phyloP scores from a whole-genome alignment of 352 stramenopile species.

The Globisporangium middletonii region DNA sequence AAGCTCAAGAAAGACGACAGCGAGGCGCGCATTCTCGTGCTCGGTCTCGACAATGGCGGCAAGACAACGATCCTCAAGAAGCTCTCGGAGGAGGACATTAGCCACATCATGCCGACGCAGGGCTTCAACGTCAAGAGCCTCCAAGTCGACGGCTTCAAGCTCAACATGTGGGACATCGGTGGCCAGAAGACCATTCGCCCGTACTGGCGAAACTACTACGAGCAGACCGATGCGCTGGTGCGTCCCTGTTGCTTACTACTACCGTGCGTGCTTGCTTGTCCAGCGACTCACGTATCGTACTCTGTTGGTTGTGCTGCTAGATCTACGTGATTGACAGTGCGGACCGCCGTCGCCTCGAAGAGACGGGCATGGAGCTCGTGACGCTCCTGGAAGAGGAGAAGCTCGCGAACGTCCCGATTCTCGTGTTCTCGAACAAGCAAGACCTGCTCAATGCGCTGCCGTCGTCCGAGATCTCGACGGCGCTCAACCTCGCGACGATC shows the following conservation, averaged over 20 bases:
- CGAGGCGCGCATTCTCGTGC: conserved; percentile 92
- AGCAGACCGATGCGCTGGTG: conserved; percentile 93
- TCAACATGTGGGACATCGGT: conserved; percentile 98
- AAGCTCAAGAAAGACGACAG: conserved; percentile 96
- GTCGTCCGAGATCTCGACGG: conserved; percentile 87
- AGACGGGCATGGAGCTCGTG: conserved; percentile 91
- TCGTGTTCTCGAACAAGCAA: conserved; percentile 97
- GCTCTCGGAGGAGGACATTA: conserved; percentile 94
- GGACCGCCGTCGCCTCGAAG: conserved; percentile 88
- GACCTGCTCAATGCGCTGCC: conserved; percentile 91
- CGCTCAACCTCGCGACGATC: conserved; percentile 85
- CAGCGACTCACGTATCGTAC: neutral
- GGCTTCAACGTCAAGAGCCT: conserved; percentile 97
- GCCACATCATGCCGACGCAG: conserved; percentile 91
- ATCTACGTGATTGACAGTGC: conserved; percentile 96
- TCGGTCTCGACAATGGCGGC: conserved; percentile 94
- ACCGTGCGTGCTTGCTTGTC: no score
- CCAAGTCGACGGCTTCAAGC: conserved; percentile 94
- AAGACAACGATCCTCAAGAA: conserved; percentile 98
- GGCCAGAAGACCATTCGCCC: conserved; percentile 98
- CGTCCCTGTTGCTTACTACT: neutral
- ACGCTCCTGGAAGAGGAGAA: conserved; percentile 94
- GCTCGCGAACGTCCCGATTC: conserved; percentile 87
- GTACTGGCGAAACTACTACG: conserved; percentile 99
- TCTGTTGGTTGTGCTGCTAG: conserved; percentile 12